Percentiles rank a stretch among this genome's conserved stretches.
Conservation (phyloP, 768 basidiomycete genomes). For the Boletus rubroflammeus region DNA sequence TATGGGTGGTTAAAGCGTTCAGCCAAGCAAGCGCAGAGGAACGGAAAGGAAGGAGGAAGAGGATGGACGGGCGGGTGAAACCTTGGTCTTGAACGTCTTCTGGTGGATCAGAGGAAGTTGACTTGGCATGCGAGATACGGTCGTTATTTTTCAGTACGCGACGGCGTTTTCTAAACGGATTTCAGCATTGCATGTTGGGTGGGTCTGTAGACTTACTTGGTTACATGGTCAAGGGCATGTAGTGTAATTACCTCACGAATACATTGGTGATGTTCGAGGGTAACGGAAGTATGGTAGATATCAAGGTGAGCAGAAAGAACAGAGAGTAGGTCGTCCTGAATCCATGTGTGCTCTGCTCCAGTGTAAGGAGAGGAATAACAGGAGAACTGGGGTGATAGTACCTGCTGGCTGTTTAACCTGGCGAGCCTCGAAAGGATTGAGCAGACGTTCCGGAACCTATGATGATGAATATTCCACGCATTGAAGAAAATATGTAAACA, state of each 20-base stretch:
- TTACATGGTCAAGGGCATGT: conserved; percentile 85
- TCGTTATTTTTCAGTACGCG: conserved; percentile 92
- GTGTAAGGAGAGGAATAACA: conserved; percentile 4
- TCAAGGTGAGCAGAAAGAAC: conserved; percentile 68
- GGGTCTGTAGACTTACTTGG: conserved; percentile 52
- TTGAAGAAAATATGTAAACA: not conserved
- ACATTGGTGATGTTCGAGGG: conserved; percentile 59
- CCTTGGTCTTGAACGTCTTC: conserved; percentile 93
- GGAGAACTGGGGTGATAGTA: conserved; percentile 18
- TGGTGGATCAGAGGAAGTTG: conserved; percentile 53
- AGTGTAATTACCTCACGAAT: conserved; percentile 69
- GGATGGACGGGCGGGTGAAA: conserved; percentile 92
- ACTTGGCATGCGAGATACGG: conserved; percentile 69
- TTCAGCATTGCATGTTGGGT: not conserved
- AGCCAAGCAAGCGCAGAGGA: conserved; percentile 84
- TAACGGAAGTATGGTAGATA: conserved; percentile 64
- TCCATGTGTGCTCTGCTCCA: conserved; percentile 42
- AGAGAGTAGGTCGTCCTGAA: conserved; percentile 70
- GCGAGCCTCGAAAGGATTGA: conserved; percentile 49
- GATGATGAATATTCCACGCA: not conserved
- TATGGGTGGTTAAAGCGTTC: conserved; percentile 71
- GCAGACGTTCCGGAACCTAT: conserved; percentile 58
- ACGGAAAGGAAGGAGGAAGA: conserved; percentile 91
- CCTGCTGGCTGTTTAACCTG: conserved; percentile 55
- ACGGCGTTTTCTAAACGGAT: conserved; percentile 71